Conservation (phyloP, 768 basidiomycete genomes). For the Rickenella mellea region DNA sequence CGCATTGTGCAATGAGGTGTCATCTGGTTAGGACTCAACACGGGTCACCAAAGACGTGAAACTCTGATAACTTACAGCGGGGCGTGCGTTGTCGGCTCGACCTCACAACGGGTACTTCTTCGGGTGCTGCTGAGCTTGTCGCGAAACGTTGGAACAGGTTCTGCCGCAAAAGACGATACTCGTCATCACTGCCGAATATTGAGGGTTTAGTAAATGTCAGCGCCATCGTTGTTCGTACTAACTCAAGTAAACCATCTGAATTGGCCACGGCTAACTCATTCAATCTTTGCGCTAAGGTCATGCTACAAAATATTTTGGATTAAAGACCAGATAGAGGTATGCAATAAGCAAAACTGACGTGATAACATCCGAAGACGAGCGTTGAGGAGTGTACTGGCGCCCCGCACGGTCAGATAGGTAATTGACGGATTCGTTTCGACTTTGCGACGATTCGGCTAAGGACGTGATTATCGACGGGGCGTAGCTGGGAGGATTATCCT, state of each 20-base stretch:
- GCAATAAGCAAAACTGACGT: slow-evolving; percentile 17
- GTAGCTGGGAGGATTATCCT: too few species aligned
- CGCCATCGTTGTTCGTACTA: too few species aligned
- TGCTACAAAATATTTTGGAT: slow-evolving; percentile 26
- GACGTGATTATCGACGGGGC: too few species aligned
- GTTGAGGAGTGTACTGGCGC: too few species aligned
- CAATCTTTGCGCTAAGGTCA: slow-evolving; percentile 71
- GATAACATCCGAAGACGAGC: slow-evolving; percentile 20
- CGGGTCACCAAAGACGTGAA: slow-evolving; percentile 11
- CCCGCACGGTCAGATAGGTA: too few species aligned
- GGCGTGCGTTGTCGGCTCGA: slow-evolving; percentile 3
- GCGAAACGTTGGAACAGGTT: slow-evolving; percentile 77
- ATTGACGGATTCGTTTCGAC: too few species aligned
- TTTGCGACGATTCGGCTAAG: too few species aligned
- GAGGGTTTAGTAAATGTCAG: neutral
- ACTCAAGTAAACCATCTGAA: slow-evolving; percentile 72
- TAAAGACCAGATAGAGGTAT: slow-evolving; percentile 1
- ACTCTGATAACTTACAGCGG: slow-evolving; percentile 2
- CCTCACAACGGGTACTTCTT: slow-evolving; percentile 48
- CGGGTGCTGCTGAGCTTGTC: slow-evolving; percentile 44
- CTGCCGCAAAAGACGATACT: slow-evolving; percentile 76
- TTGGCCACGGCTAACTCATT: slow-evolving; percentile 76
- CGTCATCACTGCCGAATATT: slow-evolving; percentile 54
- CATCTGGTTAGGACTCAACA: slow-evolving; percentile 8
- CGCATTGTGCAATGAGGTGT: slow-evolving; percentile 12